Base-by-base conservation (phyloP, 768 basidiomycete species). In the Vararia minispora region DNA sequence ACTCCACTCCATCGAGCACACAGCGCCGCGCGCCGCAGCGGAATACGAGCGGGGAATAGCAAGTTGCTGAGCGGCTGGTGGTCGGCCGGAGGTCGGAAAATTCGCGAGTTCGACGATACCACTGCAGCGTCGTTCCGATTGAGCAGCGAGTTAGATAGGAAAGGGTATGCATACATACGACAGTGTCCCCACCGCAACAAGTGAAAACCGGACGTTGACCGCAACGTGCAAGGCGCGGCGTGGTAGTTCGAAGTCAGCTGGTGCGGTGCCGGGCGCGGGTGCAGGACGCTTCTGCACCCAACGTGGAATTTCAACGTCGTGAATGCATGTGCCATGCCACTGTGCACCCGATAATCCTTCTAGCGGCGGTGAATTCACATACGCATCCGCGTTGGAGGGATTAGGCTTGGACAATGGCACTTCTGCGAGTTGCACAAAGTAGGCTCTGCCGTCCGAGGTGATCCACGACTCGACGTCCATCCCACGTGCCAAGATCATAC, bases 1-100 rank as follows among this genome's bases (percentile, higher is more conserved):
- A 35, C 86, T 92, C 94, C 92, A 97, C 49, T 89, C 77, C 57
- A 94, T 66, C 9, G 73, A 57, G 42, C 58, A 71, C 4, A 89
- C 76, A 28, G 69, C 59, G 1, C 86, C 87, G 4, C 66, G 72
- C 17, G 56, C 52, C 6, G 68, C 64, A 31, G 63, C 65, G 44
- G 66, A 71, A 44, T 74, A 72, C 26, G 73, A 65, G 44, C 76
- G 74, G 4, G 79, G 76, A n/a, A 82, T 58, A 17, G 74, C 60
- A 33, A 88, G 59, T 14, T 58, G 61, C 52, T 84, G 74, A 2
- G 81, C 75, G 39, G 66, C 67, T 1, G 81, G 76, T 10, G 65
- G 53, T 20, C 63, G 54, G n/a, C 69, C 69, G 29, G 70, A n/a
- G 3, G 76, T 72, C 3, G 83, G 87, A 42, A 87, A 77, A 42